Evolutionary conservation across 495 filamentous ascomycete species (phyloP), one percentile per base, ranked within the genome.

Genomic region (Daldinia bambusicola): DNA sequence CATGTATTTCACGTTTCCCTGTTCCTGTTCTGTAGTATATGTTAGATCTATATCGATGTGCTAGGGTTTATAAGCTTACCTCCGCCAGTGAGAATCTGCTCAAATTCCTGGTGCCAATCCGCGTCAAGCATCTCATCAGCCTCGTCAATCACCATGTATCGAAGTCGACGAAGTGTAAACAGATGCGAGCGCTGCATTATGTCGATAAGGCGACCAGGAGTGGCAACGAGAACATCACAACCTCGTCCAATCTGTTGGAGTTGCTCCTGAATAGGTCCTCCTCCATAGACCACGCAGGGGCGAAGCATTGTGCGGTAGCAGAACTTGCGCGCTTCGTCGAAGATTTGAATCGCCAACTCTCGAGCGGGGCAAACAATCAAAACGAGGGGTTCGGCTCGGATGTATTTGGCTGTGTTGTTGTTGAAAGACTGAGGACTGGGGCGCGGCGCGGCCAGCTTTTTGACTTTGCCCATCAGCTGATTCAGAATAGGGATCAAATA

Each of bases 251-350:
- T 83, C 70, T 95, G 91, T 2, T 85, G 81, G 2, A 86, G 79
- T 76, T 97, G 93, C 8, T 89, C 85, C 0, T 75, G 70, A 4
- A 85, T 66, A 0, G 92, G 92, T 34, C 88, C 89, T 65, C 95
- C 95, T 55, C 95, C 95, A 75, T 99, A 99, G 26, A 90, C 82
- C 34, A 96, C 93, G 72, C 93, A 96, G 30, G 95, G 95, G 50
- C 95, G 93, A 53, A 98, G 85, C 92, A 95, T 97, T 14, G 92
- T 93, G 12, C 95, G 89, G 73, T 99, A 98, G 75, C 93, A 96
- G 43, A 97, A 87, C 65, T 93, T 92, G 64, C 95, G 89, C 13
- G 92, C 89, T 75, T 98, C 95, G 65, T 96, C 92, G 79, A 97
- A 98, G 69, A 98, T 96, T 78, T 99, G 95, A 5, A 91, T 91